phyloP scores from a whole-genome alignment of 2,329 filamentous ascomycete species.

The Clonostachys sp. region DNA sequence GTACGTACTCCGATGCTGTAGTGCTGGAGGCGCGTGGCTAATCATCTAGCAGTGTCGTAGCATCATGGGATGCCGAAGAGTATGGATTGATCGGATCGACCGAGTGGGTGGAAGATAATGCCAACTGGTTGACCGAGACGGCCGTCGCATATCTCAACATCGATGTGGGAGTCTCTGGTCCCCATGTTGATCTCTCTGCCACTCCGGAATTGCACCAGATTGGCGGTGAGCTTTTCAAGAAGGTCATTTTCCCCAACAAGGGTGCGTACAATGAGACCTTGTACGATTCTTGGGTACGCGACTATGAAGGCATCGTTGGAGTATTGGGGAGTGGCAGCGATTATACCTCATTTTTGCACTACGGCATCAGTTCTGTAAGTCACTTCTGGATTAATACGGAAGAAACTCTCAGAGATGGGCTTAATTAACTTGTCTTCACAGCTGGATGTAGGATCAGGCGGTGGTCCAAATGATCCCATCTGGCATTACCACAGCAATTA shows the following conservation, averaged over 20 bases:
- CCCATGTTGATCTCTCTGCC: conserved; percentile 49
- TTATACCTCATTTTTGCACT: conserved; percentile 63
- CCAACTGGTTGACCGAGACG: conserved; percentile 68
- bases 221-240: conserved; percentile 55
- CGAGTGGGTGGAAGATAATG: conserved; percentile 81
- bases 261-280: conserved; percentile 38
- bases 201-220: conserved; percentile 66
- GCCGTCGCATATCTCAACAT: conserved; percentile 79
- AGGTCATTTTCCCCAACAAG: conserved; percentile 55
- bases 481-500: conserved; percentile 84
- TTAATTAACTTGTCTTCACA: conserved; percentile 34
- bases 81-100: conserved; percentile 78
- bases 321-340: conserved; percentile 64
- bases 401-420: background rate
- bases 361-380: conserved; percentile 31
- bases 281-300: conserved; percentile 33
- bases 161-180: conserved; percentile 62
- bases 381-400: background rate
- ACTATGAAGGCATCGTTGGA: conserved; percentile 26
- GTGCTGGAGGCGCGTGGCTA: background rate
- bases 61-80: conserved; percentile 69
- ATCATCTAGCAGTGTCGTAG: conserved; percentile 58
- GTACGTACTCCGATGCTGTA: conserved; percentile 4
- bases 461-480: conserved; percentile 42
- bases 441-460: conserved; percentile 52